Conservation (phyloP, 495 filamentous ascomycete species). For the Aspergillus nidulans region DNA sequence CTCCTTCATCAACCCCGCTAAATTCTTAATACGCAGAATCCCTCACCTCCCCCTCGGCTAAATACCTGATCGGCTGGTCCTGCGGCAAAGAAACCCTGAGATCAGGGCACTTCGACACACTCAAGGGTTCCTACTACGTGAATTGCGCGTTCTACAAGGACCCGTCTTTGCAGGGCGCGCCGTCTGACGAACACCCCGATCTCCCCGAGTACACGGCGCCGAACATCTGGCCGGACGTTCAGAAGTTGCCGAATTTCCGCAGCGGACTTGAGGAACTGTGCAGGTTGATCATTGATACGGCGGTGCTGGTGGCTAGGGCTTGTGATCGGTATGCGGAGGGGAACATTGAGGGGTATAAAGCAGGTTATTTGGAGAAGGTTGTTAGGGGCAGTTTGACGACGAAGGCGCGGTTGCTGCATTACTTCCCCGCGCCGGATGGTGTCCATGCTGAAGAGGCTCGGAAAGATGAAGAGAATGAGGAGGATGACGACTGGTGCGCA, state of each 20-base stretch:
- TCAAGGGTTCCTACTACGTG: conserved; percentile 95
- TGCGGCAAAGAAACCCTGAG: conserved; percentile 92
- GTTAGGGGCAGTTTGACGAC: conserved; percentile 82
- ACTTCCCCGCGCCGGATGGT: conserved; percentile 55
- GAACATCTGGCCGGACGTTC: conserved; percentile 79
- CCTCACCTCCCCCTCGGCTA: conserved; percentile 44
- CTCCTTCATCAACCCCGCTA: neutral
- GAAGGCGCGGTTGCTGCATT: conserved; percentile 90
- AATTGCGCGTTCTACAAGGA: conserved; percentile 92
- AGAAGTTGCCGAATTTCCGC: conserved; percentile 67
- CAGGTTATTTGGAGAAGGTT: conserved; percentile 77
- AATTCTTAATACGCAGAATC: conserved; percentile 26
- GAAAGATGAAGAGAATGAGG: conserved; percentile 37
- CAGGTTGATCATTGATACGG: conserved; percentile 79
- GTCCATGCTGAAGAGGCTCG: neutral
- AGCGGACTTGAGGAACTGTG: conserved; percentile 71
- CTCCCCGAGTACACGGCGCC: conserved; percentile 62
- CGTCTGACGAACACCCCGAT: conserved; percentile 53
- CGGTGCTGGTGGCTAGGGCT: conserved; percentile 76
- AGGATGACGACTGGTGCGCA: conserved; percentile 92
- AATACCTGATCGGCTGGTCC: conserved; percentile 67
- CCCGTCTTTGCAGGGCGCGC: conserved; percentile 54
- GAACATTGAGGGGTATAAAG: conserved; percentile 69
- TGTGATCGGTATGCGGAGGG: conserved; percentile 82
- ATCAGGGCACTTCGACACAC: conserved; percentile 80